Percentiles rank a stretch among this genome's conserved stretches.
Conservation (phyloP, 768 basidiomycete genomes). For the Suillus americanus region DNA sequence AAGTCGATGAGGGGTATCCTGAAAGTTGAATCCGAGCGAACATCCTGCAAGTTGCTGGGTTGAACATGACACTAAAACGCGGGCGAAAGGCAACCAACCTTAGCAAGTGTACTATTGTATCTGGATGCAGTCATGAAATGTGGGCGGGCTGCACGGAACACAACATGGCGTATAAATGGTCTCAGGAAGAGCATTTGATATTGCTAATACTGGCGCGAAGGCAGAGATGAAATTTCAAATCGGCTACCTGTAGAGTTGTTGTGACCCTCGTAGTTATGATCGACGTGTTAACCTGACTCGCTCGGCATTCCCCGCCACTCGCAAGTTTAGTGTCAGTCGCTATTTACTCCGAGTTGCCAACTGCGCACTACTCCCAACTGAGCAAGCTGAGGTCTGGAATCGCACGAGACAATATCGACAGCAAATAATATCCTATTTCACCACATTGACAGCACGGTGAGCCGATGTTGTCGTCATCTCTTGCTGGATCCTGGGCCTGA, state of each 20-base stretch:
- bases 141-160: background rate
- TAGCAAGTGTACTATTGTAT: conserved; percentile 20
- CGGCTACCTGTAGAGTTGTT: background rate
- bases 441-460: background rate
- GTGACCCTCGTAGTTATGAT: too few species aligned
- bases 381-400: too few species aligned
- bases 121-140: background rate
- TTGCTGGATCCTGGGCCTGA: background rate
- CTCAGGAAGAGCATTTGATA: background rate
- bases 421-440: too few species aligned
- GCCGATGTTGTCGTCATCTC: background rate
- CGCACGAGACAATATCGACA: background rate
- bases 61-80: background rate
- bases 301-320: too few species aligned
- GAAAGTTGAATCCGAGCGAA: conserved; percentile 42
- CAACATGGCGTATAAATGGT: background rate
- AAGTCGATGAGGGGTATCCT: conserved; percentile 82
- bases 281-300: too few species aligned
- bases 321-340: too few species aligned
- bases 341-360: background rate
- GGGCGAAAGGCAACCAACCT: conserved; percentile 16
- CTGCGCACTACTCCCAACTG: background rate
- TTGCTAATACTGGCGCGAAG: background rate
- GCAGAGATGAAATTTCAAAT: background rate
- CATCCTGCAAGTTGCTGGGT: conserved; percentile 25